A percentile compares a stretch with the other conserved stretches of the same genome.
phyloP scores from a whole-genome alignment of 176 grass and related monocot species.

The Olyra latifolia region DNA sequence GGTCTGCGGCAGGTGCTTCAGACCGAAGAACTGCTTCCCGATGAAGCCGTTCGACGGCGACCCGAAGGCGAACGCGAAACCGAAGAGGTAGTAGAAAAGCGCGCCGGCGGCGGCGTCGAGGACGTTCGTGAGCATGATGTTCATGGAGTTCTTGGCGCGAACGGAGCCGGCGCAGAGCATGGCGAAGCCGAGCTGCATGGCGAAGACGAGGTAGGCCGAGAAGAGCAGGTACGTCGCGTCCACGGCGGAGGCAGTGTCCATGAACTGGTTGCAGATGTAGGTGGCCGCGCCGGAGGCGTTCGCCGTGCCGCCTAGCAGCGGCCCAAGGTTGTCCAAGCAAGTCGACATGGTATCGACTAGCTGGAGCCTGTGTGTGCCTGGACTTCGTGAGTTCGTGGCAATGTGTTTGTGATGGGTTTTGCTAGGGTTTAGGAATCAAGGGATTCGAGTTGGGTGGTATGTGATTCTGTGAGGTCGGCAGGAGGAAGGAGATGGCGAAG shows the following conservation, averaged over 20 bases:
- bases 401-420: neutral
- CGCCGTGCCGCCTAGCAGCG: neutral
- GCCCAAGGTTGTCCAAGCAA: neutral
- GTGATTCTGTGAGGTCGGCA: neutral
- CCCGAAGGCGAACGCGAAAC: slow-evolving; percentile 55
- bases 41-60: slow-evolving; percentile 56
- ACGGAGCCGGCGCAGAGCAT: slow-evolving; percentile 63
- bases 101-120: slow-evolving; percentile 49
- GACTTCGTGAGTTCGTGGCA: neutral
- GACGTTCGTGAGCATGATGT: slow-evolving; percentile 60
- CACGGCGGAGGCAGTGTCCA: slow-evolving; percentile 36
- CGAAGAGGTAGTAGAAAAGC: slow-evolving; percentile 57
- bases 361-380: neutral
- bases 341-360: neutral
- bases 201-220: slow-evolving; percentile 60
- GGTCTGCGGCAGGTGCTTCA: slow-evolving; percentile 24
- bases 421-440: neutral
- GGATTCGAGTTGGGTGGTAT: neutral
- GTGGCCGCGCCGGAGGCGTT: neutral
- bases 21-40: slow-evolving; percentile 54
- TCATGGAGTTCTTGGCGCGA: slow-evolving; percentile 65
- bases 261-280: slow-evolving; percentile 41
- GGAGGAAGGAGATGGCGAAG: neutral
- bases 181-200: slow-evolving; percentile 67
- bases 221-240: slow-evolving; percentile 61